Base-by-base conservation (phyloP, 2,329 filamentous ascomycete genomes). In the Dothistroma pini region DNA sequence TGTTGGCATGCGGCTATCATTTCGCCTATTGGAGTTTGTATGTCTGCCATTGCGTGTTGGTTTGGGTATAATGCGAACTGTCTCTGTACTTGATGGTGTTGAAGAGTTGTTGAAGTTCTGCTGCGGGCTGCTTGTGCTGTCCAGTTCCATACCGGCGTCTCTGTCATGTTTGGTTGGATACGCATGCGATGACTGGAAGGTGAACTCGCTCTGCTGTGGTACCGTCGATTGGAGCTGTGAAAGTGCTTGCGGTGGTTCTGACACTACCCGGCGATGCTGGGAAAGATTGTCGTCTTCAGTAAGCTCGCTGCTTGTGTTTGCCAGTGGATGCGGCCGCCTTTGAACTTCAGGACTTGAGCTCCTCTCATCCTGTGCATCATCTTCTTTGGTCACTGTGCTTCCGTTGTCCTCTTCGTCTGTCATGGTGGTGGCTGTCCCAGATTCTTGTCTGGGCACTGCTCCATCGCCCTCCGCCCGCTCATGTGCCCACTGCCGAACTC, bases 381-480 rank as follows among this genome's bases (percentile, higher is more conserved):
- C 78, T 10, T 71, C 66, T 53, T 68, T 69, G 7, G 57, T 58
- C 8, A 41, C 54, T 3, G 61, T 59, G 34, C 61, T 66, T 11
- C 64, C 68, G 16, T 91, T 89, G 54, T 92, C 89, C 49, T 90
- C 87, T 71, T 87, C 89, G 64, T 89, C 86, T 59, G 83, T 82
- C 64, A 76, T 80, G 54, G 82, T 80, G 3, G 81, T 78, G 29
- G 79, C 53, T 29, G 63, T 44, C 12, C 49, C 60, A 11, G 58
- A 34, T 3, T 75, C 31, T 78, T 64, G 61, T 56, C 54, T 52
- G 32, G 48, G 56, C 22, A 52, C 59, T 16, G 60, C 57, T n/a
- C 58, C 63, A 38, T 83, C 81, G 31, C 87, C 86, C 56, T 90
- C 86, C 19, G 90, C 77, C 31, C 87, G 81, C 74, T 92, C 89